Base-by-base conservation (phyloP, 2,329 filamentous ascomycete genomes). In the Cercospora citrullina region DNA sequence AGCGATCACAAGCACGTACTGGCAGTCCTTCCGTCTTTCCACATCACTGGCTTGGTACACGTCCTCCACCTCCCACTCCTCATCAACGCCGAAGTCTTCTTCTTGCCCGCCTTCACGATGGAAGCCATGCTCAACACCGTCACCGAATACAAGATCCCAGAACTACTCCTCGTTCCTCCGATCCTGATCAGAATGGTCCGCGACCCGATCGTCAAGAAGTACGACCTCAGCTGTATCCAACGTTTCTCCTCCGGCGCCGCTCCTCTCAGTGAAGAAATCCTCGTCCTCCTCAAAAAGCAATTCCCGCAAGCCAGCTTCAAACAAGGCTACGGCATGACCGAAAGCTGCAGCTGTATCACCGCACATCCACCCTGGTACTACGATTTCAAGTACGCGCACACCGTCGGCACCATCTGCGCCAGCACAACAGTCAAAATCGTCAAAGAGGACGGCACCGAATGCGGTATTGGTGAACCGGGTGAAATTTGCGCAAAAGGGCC, bases 311-410 rank as follows among this genome's bases (percentile, higher is more conserved):
- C 84, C 0, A 87, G 86, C 0, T 88, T 90, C 79, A 83, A 3
- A 86, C 85, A 1, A 86, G 87, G 0, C 1, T 90, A 90, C 72
- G 89, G 89, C 30, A 90, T 91, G 87, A 91, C 89, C 0, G 89
- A 90, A 75, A 86, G 83, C 0, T 90, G 87, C 75, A 83, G 81
- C 2, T 89, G 87, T 71, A 88, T 91, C 69, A 89, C 87, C 0
- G 83, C 85, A 0, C 87, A 90, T 64, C 86, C 88, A 4, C 84
- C 84, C 0, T 80, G 83, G 1, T 82, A 84, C 59, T 87, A 86
- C 68, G 81, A 81, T 12, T 90, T 86, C 78, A 82, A 84, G 59
- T 87, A 89, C 69, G 87, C 84, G 0, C 81, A 86, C 71, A 81
- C 79, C 0, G 87, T 87, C 2, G 87, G 87, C 28, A 83, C 81